A percentile compares a stretch with the other conserved stretches of the same genome.
phyloP scores from a whole-genome alignment of 257 asterid genomes.

The Lycium ferocissimum region DNA sequence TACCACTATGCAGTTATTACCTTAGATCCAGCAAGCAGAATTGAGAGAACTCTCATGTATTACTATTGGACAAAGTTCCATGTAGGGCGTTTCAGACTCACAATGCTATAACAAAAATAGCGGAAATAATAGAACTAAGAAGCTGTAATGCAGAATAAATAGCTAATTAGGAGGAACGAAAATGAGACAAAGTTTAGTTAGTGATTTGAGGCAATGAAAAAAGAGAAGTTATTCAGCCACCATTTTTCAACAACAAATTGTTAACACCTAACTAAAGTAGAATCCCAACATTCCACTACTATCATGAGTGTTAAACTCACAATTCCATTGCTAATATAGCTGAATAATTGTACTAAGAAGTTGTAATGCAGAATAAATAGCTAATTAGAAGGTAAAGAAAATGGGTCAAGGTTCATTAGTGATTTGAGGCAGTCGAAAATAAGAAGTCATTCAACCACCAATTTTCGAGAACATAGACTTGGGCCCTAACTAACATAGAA shows the following conservation, averaged over 20 bases:
- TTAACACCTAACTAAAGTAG: not conserved
- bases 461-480: not conserved
- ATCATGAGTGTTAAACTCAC: not conserved
- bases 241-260: not conserved
- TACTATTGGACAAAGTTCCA: not conserved
- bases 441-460: not conserved
- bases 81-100: not conserved
- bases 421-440: not conserved
- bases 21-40: not conserved
- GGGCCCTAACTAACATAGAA: not conserved
- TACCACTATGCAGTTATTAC: not conserved
- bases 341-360: not conserved
- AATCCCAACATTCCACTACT: not conserved
- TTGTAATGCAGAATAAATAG: not conserved
- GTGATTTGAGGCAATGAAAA: not conserved
- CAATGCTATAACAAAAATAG: not conserved
- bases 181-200: not conserved
- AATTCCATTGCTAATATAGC: not conserved
- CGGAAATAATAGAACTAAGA: not conserved
- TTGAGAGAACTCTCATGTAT: not conserved
- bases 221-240: not conserved
- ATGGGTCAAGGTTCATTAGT: not conserved
- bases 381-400: not conserved
- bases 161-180: not conserved
- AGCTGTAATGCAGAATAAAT: conserved; percentile 2